Evolutionary conservation across 305 asterid species (phyloP).

Genomic region (Ilex paraguariensis): DNA sequence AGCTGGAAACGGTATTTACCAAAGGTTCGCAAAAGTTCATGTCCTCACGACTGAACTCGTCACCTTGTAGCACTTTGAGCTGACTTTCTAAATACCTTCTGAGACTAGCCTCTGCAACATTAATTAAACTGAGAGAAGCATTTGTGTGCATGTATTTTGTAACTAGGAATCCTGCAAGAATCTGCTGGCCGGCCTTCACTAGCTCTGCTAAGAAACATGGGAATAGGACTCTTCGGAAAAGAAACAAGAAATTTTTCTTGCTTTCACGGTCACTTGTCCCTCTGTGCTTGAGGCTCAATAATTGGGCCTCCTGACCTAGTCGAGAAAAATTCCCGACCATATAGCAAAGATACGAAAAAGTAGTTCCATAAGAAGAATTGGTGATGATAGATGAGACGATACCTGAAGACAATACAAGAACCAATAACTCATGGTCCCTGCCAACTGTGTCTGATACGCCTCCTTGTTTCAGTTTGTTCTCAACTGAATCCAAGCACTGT

Average conservation of each 20-base stretch:
- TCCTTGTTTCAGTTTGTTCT: constrained; percentile 61
- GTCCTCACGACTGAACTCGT: constrained; percentile 23
- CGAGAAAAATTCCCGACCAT: constrained; percentile 72
- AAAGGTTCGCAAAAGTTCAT: constrained; percentile 31
- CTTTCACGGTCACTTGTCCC: constrained; percentile 18
- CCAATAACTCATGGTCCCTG: constrained; percentile 41
- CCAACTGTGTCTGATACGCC: constrained; percentile 43
- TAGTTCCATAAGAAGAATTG: constrained; percentile 50
- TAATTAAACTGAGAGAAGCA: constrained; percentile 62
- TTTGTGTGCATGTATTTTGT: constrained; percentile 64
- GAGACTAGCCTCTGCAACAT: constrained; percentile 65
- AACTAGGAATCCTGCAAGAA: constrained; percentile 78
- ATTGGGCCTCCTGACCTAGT: constrained; percentile 51
- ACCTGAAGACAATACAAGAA: constrained; percentile 71
- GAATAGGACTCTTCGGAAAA: constrained; percentile 50
- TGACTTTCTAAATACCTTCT: constrained; percentile 51
- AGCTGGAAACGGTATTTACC: constrained; percentile 33
- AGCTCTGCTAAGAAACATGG: constrained; percentile 82
- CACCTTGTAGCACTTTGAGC: constrained; percentile 25
- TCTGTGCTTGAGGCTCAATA: constrained; percentile 15
- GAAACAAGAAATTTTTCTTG: constrained; percentile 14
- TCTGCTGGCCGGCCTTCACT: constrained; percentile 71
- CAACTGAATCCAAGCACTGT: constrained; percentile 74
- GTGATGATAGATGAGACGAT: constrained; percentile 42
- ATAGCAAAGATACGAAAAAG: constrained; percentile 71